Evolutionary conservation across 129 eudicot genomes (phyloP), one percentile per base, ranked within the genome.

Genomic region (Chrysanthemum seticuspe): DNA sequence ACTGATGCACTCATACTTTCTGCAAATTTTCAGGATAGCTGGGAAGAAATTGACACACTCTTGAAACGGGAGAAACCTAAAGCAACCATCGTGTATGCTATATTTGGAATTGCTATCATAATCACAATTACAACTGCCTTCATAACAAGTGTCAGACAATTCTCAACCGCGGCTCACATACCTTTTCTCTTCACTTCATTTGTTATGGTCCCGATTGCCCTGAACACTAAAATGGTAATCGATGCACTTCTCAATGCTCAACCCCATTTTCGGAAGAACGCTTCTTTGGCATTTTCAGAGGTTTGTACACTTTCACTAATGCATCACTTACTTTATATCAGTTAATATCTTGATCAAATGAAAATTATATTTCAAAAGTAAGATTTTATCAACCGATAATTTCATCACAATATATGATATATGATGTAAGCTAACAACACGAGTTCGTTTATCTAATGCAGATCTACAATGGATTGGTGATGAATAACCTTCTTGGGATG

Each of bases 391-490:
- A 40, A 40, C 2, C 2, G 10, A 40, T 40, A 40, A 40, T 2
- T 40, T 40, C 10, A 6, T 40, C 10, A 7, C 47, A 6, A 6
- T 0, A 40, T 40, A 40, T 1, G 47, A 40, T 62, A 10, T 6
- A 19, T 10, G n/a, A 49, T 9, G 31, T 40, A 49, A 48, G 10
- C 29, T 45, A 14, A 14, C 6, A 60, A 1, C 21, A 59, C 27
- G 44, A 71, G 49, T 62, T 60, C 6, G 13, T 50, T 18, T 64
- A 15, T 16, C 47, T 66, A 21, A 19, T 48, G 64, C 83, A 89
- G 96, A 77, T 86, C 50, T 89, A 84, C 21, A 82, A 80, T 60
- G 80, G 81, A 55, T 85, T 89, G 18, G 78, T 87, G 71, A 86
- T 86, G 96, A 80, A 83, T 75, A 89, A 84, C 61, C 75, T 89